These are phyloP conservation scores for Stagonosporopsis rhizophila DNA, from an alignment of 2,329 filamentous ascomycete genomes.

Conservation along the genomic window DNA sequence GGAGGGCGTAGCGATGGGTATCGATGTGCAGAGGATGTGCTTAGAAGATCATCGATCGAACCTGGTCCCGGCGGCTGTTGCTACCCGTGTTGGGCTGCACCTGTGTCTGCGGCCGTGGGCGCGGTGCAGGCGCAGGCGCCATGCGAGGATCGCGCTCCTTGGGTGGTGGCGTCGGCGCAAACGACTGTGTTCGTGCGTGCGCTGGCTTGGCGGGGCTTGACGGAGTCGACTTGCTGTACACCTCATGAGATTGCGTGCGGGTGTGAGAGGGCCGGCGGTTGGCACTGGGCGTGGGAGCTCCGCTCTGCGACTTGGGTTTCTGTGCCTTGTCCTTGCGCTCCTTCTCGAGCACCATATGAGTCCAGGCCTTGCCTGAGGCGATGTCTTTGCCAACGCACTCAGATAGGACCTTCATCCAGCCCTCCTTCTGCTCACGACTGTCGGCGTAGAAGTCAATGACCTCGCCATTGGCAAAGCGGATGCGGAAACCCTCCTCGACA, in stretches of 20 bases:
- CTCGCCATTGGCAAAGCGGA: constrained; percentile 97
- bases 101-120: constrained; percentile 41
- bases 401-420: constrained; percentile 88
- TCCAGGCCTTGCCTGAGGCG: constrained; percentile 63
- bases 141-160: constrained; percentile 40
- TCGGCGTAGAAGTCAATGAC: constrained; percentile 99
- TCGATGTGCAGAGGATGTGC: constrained; percentile 29
- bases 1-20: constrained; percentile 27
- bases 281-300: constrained; percentile 26
- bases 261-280: constrained; percentile 31
- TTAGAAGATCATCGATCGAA: constrained; percentile 54
- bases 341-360: constrained; percentile 63
- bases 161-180: constrained; percentile 40
- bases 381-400: constrained; percentile 70
- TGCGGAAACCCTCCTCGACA: constrained; percentile 97
- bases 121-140: constrained; percentile 37
- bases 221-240: constrained; percentile 33
- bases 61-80: constrained; percentile 46
- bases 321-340: constrained; percentile 48
- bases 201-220: constrained; percentile 40
- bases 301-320: constrained; percentile 27
- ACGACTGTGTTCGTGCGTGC: constrained; percentile 43
- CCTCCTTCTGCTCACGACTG: constrained; percentile 83
- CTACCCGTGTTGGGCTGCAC: constrained; percentile 24
- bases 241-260: constrained; percentile 43